Conservation (phyloP, 2,329 filamentous ascomycete genomes). For the Cordyceps pruinosa region DNA sequence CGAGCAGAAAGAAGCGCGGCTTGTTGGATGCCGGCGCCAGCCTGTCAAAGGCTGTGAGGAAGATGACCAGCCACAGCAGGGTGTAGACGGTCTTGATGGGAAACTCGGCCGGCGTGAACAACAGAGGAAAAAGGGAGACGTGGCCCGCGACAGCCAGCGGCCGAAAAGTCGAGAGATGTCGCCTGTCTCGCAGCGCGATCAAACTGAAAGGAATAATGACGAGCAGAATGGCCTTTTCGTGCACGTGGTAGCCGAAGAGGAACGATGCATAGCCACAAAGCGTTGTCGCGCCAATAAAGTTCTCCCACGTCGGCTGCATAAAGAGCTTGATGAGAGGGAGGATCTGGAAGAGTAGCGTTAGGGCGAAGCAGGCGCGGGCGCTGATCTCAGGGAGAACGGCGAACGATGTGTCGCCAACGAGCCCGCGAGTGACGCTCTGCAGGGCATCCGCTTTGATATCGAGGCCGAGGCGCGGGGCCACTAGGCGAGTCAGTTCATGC, state of each 20-base stretch:
- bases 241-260: conserved; percentile 96
- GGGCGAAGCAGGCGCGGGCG: conserved; percentile 68
- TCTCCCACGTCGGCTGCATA: conserved; percentile 72
- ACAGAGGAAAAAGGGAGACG: conserved; percentile 86
- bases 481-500: conserved; percentile 33
- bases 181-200: conserved; percentile 80
- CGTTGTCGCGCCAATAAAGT: conserved; percentile 81
- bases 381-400: conserved; percentile 85
- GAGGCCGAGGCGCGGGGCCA: conserved; percentile 75
- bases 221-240: conserved; percentile 92
- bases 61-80: conserved; percentile 80
- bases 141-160: conserved; percentile 90
- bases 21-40: conserved; percentile 76
- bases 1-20: conserved; percentile 80
- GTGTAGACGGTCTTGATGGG: conserved; percentile 93
- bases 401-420: conserved; percentile 91
- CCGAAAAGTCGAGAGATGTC: conserved; percentile 85
- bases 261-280: conserved; percentile 95
- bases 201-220: conserved; percentile 94
- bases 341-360: conserved; percentile 77
- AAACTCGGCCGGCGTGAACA: conserved; percentile 89
- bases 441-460: conserved; percentile 66
- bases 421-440: conserved; percentile 82
- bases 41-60: conserved; percentile 79
- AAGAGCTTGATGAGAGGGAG: conserved; percentile 80